Evolutionary conservation across 1,139 yeast genomes (phyloP), one percentile per base, ranked within the genome.

Genomic region (Arxiozyma heterogenica): DNA sequence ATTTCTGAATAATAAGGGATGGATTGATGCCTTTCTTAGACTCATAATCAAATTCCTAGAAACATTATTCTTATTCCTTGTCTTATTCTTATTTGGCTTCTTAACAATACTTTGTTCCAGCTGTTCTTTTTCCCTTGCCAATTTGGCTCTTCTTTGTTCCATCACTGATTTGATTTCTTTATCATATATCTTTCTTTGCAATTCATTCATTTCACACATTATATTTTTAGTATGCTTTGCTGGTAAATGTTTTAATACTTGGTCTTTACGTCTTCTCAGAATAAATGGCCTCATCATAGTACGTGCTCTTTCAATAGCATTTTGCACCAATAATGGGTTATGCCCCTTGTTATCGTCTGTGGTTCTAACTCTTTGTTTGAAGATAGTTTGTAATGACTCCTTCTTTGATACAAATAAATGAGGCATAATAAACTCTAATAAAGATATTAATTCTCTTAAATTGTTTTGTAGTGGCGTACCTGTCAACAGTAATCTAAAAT

Each of bases 261-360:
- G 98, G 55, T 82, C 86, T 72, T 93, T 93, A 65, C 86, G 86
- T 68, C 99, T 83, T 69, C 99, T 79, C 63, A 93, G 75, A 11
- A 93, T 93, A 73, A 93, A 93, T 5, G 99, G 99, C 1, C 95
- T 86, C 98, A 93, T 93, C 97, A 93, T 93, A 3, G 94, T 85
- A 69, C 88, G 89, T 7, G 99, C 99, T 65, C 90, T 86, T 47
- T 83, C 79, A 57, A 93, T 90, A 0, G 98, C 95, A 70, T 93
- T 95, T 60, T 85, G 84, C 0, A 98, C 89, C 50, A 93, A 73
- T 53, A 93, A 76, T 2, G 96, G 97, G 63, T 86, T 87, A 63
- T 82, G 86, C 49, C 73, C 75, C 50, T 72, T 75, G 46, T 75
- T 74, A 49, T 73, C 69, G 53, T 76, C 78, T 3, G 79, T 75